Evolutionary conservation across 257 asterid species (phyloP).

Genomic region (Solanum sejunctum): DNA sequence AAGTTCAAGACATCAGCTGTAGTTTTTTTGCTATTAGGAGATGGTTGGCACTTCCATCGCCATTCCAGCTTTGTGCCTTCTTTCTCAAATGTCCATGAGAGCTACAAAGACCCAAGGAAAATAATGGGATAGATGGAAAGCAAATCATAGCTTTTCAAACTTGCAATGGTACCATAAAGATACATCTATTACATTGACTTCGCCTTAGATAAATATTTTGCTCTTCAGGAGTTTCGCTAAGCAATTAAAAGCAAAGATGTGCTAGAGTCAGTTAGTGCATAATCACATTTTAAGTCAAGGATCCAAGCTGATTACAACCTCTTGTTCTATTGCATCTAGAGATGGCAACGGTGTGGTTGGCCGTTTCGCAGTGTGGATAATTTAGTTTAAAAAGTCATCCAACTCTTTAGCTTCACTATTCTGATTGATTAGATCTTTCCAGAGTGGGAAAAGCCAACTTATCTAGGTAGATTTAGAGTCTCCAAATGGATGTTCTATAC

Average conservation of each 20-base stretch:
- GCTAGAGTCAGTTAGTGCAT: neutral
- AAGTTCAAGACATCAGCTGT: conserved; percentile 72
- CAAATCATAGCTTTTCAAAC: neutral
- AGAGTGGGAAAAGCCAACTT: neutral
- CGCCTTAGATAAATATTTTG: neutral
- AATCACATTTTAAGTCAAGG: neutral
- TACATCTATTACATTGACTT: neutral
- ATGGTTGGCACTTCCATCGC: conserved; percentile 91
- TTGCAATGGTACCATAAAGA: neutral
- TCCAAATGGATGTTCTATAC: neutral
- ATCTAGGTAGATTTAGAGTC: neutral
- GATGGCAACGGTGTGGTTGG: neutral
- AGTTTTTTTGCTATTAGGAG: conserved; percentile 37
- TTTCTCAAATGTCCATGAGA: conserved; percentile 88
- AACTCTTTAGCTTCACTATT: neutral
- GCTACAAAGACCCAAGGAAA: conserved; percentile 23
- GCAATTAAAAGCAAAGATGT: neutral
- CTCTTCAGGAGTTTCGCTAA: neutral
- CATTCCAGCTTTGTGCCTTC: conserved; percentile 89
- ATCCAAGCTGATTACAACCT: neutral
- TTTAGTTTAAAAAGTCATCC: neutral
- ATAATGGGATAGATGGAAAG: neutral
- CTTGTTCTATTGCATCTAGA: neutral
- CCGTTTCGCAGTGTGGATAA: neutral
- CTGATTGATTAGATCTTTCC: neutral